Evolutionary conservation across 2,329 filamentous ascomycete genomes (phyloP), one percentile per base, ranked within the genome.

Genomic region (Orbilia brochopaga): DNA sequence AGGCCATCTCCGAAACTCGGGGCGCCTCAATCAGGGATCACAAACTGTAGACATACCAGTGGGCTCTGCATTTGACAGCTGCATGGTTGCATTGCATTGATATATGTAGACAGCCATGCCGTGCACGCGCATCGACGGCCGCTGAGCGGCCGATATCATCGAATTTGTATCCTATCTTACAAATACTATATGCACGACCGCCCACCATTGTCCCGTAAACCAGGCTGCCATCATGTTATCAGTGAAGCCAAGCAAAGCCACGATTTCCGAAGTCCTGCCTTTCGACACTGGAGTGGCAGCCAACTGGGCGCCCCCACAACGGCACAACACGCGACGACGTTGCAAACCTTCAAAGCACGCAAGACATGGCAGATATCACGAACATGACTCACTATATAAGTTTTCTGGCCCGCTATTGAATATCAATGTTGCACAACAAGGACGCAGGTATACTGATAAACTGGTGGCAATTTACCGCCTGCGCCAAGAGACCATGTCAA

Each of bases 1-100:
- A 78, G 74, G 76, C 76, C n/a, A 74, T 79, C 48, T 62, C 46
- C 48, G 54, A 52, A 21, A 66, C 65, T 15, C 46, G 60, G 58
- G 55, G 60, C 40, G 53, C 53, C 48, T n/a, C 63, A 11, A 60
- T 63, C 57, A 66, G 69, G 53, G 67, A 65, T 72, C 60, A 72
- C 40, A 72, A 72, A 53, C 24, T 63, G 27, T 63, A 63, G 42
- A 54, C 35, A 15, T 37, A 37, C 15, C 15, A 37, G 35, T 7
- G 7, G 15, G 35, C 35, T 37, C 35, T 37, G 15, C 35, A 37
- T 37, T n/a, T n/a, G n/a, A n/a, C n/a, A n/a, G n/a, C n/a, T n/a
- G n/a, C n/a, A n/a, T n/a, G n/a, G n/a, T n/a, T n/a, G n/a, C n/a
- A n/a, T n/a, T n/a, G n/a, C n/a, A n/a, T n/a, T n/a, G n/a, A n/a